Conservation (phyloP, 108 stramenopile genomes). For the Skeletonema costatum region DNA sequence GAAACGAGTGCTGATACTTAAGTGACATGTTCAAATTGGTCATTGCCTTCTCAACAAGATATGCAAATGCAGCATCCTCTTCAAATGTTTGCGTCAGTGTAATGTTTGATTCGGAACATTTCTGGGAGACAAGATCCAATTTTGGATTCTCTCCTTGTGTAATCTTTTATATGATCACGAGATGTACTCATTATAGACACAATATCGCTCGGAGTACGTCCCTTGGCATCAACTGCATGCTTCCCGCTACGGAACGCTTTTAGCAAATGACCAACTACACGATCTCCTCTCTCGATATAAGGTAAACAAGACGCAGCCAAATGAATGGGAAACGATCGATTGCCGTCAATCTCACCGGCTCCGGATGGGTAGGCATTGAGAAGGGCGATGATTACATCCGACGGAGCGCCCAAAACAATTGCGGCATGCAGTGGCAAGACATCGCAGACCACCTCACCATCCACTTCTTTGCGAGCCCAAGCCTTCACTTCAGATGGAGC, state of each 20-base stretch:
- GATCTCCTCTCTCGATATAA: background rate
- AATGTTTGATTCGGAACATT: background rate
- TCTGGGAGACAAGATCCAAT: background rate
- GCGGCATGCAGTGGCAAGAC: slow-evolving; percentile 76
- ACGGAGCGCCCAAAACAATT: slow-evolving; percentile 67
- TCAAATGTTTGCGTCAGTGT: background rate
- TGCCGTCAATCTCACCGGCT: slow-evolving; percentile 58
- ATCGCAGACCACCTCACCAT: background rate
- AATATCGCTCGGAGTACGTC: background rate
- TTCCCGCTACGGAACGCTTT: background rate
- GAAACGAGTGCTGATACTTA: background rate
- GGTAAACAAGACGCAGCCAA: slow-evolving; percentile 31
- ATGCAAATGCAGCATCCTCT: background rate
- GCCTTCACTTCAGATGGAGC: background rate
- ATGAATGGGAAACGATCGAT: slow-evolving; percentile 81
- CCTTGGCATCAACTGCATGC: background rate
- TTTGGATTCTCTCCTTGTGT: background rate
- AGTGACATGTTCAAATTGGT: background rate
- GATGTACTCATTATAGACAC: background rate
- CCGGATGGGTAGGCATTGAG: slow-evolving; percentile 60
- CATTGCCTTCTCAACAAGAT: background rate
- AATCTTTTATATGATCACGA: background rate
- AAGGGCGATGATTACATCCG: slow-evolving; percentile 50
- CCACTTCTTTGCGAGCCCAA: background rate
- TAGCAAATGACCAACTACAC: background rate